Conservation (phyloP, 2,329 filamentous ascomycete species). For the Pseudonectria buxi region DNA sequence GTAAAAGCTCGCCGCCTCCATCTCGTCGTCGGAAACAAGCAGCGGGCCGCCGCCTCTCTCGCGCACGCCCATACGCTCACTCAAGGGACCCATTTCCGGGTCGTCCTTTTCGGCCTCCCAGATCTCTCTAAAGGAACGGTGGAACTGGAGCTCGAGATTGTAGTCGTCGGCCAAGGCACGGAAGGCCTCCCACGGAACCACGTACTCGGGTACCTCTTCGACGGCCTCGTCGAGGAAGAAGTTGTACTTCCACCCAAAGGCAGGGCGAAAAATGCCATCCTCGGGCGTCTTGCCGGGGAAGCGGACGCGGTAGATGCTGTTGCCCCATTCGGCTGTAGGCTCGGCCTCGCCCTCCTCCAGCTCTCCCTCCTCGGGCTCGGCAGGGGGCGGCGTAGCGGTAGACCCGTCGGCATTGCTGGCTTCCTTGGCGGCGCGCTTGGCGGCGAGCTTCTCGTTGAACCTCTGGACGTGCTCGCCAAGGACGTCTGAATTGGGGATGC, state of each 20-base stretch:
- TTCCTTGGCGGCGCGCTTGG: conserved; percentile 27
- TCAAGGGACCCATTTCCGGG: conserved; percentile 69
- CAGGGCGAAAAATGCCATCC: conserved; percentile 87
- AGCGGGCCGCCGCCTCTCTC: conserved; percentile 61
- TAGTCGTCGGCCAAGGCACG: conserved; percentile 92
- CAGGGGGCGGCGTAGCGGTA: conserved; percentile 18
- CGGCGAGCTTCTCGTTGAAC: conserved; percentile 54
- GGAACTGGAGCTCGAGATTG: conserved; percentile 91
- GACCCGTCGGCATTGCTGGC: conserved; percentile 12
- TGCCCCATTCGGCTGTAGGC: conserved; percentile 76
- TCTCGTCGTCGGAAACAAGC: conserved; percentile 74
- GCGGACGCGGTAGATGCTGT: conserved; percentile 82
- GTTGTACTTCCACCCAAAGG: conserved; percentile 96
- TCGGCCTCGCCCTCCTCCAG: conserved; percentile 57
- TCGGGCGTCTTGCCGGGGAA: conserved; percentile 78
- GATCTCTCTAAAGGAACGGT: conserved; percentile 82
- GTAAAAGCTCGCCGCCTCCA: conserved; percentile 89
- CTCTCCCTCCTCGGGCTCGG: conserved; percentile 35
- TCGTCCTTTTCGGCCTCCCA: conserved; percentile 91
- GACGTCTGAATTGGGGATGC: conserved; percentile 94
- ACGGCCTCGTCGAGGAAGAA: conserved; percentile 96
- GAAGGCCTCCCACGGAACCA: conserved; percentile 97
- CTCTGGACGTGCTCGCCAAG: conserved; percentile 71
- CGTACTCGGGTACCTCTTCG: conserved; percentile 92
- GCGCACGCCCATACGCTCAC: conserved; percentile 92